Evolutionary conservation across 257 asterid species (phyloP).

Genomic region (Thymus quinquecostatus): DNA sequence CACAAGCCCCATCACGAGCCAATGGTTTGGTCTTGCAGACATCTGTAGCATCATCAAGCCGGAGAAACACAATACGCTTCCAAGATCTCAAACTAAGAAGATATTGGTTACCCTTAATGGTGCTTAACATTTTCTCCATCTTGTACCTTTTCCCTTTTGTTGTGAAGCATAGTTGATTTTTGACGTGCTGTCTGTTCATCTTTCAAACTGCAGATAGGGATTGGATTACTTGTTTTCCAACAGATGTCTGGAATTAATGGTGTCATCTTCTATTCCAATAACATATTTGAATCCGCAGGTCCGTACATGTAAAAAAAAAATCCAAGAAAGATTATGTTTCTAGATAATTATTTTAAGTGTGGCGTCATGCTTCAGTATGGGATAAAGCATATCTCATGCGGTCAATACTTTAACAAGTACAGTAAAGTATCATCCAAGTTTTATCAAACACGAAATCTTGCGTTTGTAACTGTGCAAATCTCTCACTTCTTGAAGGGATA

Average conservation of each 20-base stretch:
- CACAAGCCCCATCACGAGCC: constrained; percentile 1
- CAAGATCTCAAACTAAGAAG: constrained; percentile 83
- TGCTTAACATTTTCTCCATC: constrained; percentile 26
- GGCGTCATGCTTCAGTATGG: not conserved
- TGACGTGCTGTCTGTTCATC: constrained; percentile 4
- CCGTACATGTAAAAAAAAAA: constrained; percentile 16
- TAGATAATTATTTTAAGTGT: not conserved
- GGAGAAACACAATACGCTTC: constrained; percentile 75
- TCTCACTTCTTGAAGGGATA: not conserved
- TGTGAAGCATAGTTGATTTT: not conserved
- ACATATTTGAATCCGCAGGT: constrained; percentile 90
- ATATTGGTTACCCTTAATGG: constrained; percentile 98
- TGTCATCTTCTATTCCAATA: constrained; percentile 78
- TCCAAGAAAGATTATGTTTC: not conserved
- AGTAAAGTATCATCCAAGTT: not conserved
- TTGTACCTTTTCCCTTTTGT: not conserved
- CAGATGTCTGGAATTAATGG: constrained; percentile 87
- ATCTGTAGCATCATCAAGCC: constrained; percentile 71
- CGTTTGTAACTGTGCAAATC: not conserved
- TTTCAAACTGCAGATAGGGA: constrained; percentile 66
- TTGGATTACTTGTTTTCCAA: constrained; percentile 76
- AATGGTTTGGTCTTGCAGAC: constrained; percentile 53
- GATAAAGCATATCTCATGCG: not conserved
- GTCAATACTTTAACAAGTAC: constrained; percentile 5
- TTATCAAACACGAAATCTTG: not conserved